Base-by-base conservation (phyloP, 1,284 basidiomycete genomes). In the Rhodotorula mucilaginosa region DNA sequence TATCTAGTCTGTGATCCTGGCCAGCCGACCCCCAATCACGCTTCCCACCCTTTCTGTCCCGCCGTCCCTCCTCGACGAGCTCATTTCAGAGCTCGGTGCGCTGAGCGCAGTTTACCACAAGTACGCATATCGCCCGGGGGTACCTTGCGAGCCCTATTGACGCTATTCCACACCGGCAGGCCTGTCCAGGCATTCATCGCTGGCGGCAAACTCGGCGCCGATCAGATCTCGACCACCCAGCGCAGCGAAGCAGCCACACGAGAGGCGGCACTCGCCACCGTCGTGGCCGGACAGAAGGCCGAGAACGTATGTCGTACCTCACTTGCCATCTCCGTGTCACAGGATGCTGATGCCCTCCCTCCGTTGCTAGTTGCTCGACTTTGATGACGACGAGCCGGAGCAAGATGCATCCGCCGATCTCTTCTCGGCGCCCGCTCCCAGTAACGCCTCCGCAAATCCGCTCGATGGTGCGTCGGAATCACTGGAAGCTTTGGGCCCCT, bases 31-130 rank as follows among this genome's bases (percentile, higher is more conserved):
- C 21, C 94, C 94, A 18, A 99, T 99, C 80, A 90, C 90, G 8
- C 88, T 98, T 59, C 92, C 93, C 0, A 87, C 90, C 64, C 96
- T 93, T 47, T 93, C 92, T 0, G 92, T 99, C 1, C 86, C 96
- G 0, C 88, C 92, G 2, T 92, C 88, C 0, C 83, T 99, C n/a
- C 84, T 99, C 31, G 94, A 98, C 78, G 96, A 99, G 81, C 87
- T 99, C 1, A 82, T 99, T 0, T 87, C 88, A 51, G 94, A 97
- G 79, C 87, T 97, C 48, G 75, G 75, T 15, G 60, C 63, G 21
- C 69, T 76, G 16, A 67, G 61, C 47, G 74, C 74, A 15, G 74
- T 68, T 5, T 75, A 75, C 64, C 74, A 75, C 71, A 75, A 75
- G 74, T 60, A 44, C 65, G 79, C 78, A 64, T 69, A 78, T 1